Evolutionary conservation across 768 basidiomycete species (phyloP).

Genomic region (Amanita phalloides): DNA sequence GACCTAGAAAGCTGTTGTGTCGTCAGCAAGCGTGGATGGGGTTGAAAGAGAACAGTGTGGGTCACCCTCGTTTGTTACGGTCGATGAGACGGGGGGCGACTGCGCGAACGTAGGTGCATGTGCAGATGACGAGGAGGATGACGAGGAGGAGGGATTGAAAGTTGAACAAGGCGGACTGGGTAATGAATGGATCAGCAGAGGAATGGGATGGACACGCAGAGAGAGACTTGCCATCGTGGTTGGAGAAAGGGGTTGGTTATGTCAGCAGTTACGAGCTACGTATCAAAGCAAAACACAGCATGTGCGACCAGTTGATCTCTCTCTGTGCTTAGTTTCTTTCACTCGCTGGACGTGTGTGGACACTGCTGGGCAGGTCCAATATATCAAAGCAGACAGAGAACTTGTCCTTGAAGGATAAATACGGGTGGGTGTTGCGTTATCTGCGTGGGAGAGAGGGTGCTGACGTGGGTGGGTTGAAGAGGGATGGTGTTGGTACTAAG

Average conservation of each 20-base stretch:
- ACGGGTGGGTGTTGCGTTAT: neutral
- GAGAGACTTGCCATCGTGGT: neutral
- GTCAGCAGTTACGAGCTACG: no score
- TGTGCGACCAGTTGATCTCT: conserved; percentile 2
- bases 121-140: conserved; percentile 89
- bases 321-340: neutral
- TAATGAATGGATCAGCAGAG: neutral
- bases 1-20: conserved; percentile 63
- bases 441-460: neutral
- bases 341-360: neutral
- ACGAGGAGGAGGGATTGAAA: conserved; percentile 93
- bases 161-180: conserved; percentile 90
- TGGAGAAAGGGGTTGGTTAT: neutral
- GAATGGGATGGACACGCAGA: no score
- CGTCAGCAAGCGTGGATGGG: neutral
- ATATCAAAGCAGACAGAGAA: neutral
- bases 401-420: neutral
- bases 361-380: conserved; percentile 4
- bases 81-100: conserved; percentile 87
- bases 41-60: conserved; percentile 11
- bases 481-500: neutral
- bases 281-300: no score
- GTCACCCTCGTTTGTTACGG: conserved; percentile 86
- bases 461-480: conserved; percentile 2
- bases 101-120: conserved; percentile 90